Base-by-base conservation (phyloP, 2,329 filamentous ascomycete species). In the Colletotrichum kahawae region DNA sequence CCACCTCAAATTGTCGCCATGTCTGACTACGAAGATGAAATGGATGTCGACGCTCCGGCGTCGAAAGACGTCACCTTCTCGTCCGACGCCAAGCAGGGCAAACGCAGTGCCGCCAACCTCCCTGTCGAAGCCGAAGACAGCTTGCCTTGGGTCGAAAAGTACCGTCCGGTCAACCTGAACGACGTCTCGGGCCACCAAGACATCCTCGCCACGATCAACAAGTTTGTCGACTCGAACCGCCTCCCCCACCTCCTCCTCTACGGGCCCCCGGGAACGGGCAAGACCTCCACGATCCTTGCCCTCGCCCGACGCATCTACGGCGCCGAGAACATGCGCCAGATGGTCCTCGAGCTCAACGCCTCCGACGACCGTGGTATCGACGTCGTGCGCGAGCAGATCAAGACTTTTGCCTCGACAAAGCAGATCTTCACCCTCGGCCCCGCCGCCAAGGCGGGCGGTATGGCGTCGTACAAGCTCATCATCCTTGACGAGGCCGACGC, bases 401-500 rank as follows among this genome's bases (percentile, higher is more conserved):
- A 98, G 90, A 99, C 97, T 0, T 99, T 99, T 86, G 96, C 95
- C 54, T 97, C 95, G 79, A 99, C 97, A 9, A 98, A 98, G 85
- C 97, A 99, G 83, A 99, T 99, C 80, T 99, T 99, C 87, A 89
- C 86, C 16, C 86, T 90, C 82, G 92, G 91, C n/a, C 88, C 90
- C 56, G 88, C 88, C 9, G 86, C 90, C 3, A 85, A 85, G 38
- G 81, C 88, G 7, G 82, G 83, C 27, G 81, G 86, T 36, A 85
- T 96, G 31, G 95, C 94, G 0, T 91, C 91, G 5, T 99, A 94
- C 88, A 99, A 99, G 87, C 92, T 99, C 79, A 98, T 99, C 82
- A 95, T 99, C 70, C 91, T 99, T 6, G 97, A 99, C 84, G 97
- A 99, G 87, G 97, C 97, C n/a, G 97, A 99, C 83, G 97, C 97